Percentiles rank a stretch among this genome's conserved stretches.
Evolutionary conservation across 2,329 filamentous ascomycete genomes (phyloP).

Genomic region (Pseudofabraea citricarpa): DNA sequence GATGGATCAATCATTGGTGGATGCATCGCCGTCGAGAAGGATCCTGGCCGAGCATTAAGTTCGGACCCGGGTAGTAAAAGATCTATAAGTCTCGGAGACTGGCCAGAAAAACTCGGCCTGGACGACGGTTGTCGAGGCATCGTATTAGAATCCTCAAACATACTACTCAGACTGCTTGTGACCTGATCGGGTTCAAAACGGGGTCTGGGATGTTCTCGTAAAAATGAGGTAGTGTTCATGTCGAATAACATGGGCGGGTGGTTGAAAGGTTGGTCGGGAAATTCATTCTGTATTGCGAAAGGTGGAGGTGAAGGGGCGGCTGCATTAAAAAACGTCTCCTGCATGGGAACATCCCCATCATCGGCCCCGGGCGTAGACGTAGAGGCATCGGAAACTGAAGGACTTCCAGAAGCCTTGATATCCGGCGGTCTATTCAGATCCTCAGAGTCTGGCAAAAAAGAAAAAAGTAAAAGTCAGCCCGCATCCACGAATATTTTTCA

Average conservation of each 20-base stretch:
- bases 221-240: slow-evolving; percentile 24
- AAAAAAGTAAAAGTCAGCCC: slow-evolving; percentile 14
- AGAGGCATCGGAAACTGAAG: slow-evolving; percentile 17
- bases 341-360: slow-evolving; percentile 22
- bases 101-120: slow-evolving; percentile 32
- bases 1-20: slow-evolving; percentile 19
- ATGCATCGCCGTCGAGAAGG: slow-evolving; percentile 12
- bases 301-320: slow-evolving; percentile 19
- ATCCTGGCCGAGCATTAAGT: slow-evolving; percentile 31
- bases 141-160: slow-evolving; percentile 31
- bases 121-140: slow-evolving; percentile 24
- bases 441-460: slow-evolving; percentile 22
- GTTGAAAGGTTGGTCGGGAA: slow-evolving; percentile 20
- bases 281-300: slow-evolving; percentile 8
- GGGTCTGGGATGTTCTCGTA: slow-evolving; percentile 19
- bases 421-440: slow-evolving; percentile 17
- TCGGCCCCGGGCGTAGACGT: slow-evolving; percentile 18
- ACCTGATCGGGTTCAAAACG: slow-evolving; percentile 28
- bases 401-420: slow-evolving; percentile 9
- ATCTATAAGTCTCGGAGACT: slow-evolving; percentile 42
- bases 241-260: slow-evolving; percentile 24
- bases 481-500: background rate
- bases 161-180: slow-evolving; percentile 30
- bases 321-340: slow-evolving; percentile 25
- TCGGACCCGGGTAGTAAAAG: slow-evolving; percentile 43